These are phyloP conservation scores for Ustanciosporium gigantosporum DNA, from an alignment of 1,284 basidiomycete species.

Conservation along the genomic window DNA sequence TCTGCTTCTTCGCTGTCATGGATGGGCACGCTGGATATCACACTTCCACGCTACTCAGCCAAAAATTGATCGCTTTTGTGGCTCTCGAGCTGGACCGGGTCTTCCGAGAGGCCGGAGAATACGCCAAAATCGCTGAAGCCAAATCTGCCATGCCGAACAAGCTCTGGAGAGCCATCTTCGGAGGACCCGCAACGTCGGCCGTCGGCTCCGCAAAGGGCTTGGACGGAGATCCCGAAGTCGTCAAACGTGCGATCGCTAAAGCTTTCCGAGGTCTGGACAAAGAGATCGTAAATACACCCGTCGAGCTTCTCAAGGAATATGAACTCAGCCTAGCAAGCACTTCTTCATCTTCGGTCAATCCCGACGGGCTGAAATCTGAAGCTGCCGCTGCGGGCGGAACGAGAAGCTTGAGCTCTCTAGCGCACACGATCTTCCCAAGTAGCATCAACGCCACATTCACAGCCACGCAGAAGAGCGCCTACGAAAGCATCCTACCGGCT, in stretches of 20 bases:
- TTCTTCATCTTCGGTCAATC: slow-evolving; percentile 54
- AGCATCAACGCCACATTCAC: slow-evolving; percentile 42
- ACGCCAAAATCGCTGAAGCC: slow-evolving; percentile 52
- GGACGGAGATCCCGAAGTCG: slow-evolving; percentile 69
- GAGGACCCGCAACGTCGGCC: slow-evolving; percentile 19
- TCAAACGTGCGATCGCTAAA: slow-evolving; percentile 73
- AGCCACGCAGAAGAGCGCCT: slow-evolving; percentile 52
- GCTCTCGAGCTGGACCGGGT: slow-evolving; percentile 72
- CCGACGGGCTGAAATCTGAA: slow-evolving; percentile 3
- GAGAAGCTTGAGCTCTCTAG: slow-evolving; percentile 50
- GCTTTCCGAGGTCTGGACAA: slow-evolving; percentile 79
- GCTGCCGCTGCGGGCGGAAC: slow-evolving; percentile 8
- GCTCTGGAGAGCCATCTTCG: slow-evolving; percentile 54
- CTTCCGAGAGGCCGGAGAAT: slow-evolving; percentile 62
- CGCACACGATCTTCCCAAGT: slow-evolving; percentile 56
- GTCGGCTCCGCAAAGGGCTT: slow-evolving; percentile 44
- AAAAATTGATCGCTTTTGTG: slow-evolving; percentile 83
- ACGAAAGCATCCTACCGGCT: slow-evolving; percentile 57
- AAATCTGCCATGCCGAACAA: slow-evolving; percentile 53
- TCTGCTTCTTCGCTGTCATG: slow-evolving; percentile 78
- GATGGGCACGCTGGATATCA: slow-evolving; percentile 87
- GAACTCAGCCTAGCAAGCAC: slow-evolving; percentile 62
- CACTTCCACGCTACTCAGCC: slow-evolving; percentile 82
- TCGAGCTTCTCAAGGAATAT: slow-evolving; percentile 70
- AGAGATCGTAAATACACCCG: slow-evolving; percentile 75